Evolutionary conservation across 768 basidiomycete species (phyloP).

Genomic region (Leccinellum rugosiceps): DNA sequence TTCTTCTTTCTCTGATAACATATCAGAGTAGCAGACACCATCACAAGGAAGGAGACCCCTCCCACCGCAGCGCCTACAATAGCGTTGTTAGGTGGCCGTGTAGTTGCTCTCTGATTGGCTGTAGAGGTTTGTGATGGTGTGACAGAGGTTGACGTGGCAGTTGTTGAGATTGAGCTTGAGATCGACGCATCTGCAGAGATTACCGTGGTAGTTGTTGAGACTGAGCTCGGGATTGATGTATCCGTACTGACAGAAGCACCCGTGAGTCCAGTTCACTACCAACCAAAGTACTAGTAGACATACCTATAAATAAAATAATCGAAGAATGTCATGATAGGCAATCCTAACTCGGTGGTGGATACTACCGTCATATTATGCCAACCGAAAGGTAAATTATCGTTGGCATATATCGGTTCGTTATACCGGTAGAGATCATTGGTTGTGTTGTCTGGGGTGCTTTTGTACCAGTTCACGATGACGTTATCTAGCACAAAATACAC

Average conservation of each 20-base stretch:
- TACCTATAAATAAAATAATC: constrained; percentile 22
- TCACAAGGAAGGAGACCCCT: neutral
- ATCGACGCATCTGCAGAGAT: too few relatives aligned
- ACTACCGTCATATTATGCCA: constrained; percentile 7
- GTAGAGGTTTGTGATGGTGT: neutral
- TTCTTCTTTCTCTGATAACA: neutral
- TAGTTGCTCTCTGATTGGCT: too few relatives aligned
- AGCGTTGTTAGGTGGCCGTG: neutral
- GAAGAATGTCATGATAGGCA: constrained; percentile 9
- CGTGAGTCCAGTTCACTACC: too few relatives aligned
- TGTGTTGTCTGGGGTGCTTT: neutral
- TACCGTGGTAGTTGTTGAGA: too few relatives aligned
- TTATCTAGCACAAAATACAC: constrained; percentile 9
- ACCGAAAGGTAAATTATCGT: constrained; percentile 2
- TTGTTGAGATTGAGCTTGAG: too few relatives aligned
- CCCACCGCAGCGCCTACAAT: constrained; percentile 12
- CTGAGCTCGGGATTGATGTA: too few relatives aligned
- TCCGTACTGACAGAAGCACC: too few relatives aligned
- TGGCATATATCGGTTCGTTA: constrained; percentile 11
- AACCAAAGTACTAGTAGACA: neutral
- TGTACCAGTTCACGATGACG: neutral
- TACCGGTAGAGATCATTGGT: constrained; percentile 4
- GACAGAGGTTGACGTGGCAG: too few relatives aligned
- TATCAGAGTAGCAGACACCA: neutral
- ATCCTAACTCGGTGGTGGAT: neutral